These are phyloP conservation scores for Hippophae gyantsensis DNA, from an alignment of 306 rosid species.

Conservation along the genomic window DNA sequence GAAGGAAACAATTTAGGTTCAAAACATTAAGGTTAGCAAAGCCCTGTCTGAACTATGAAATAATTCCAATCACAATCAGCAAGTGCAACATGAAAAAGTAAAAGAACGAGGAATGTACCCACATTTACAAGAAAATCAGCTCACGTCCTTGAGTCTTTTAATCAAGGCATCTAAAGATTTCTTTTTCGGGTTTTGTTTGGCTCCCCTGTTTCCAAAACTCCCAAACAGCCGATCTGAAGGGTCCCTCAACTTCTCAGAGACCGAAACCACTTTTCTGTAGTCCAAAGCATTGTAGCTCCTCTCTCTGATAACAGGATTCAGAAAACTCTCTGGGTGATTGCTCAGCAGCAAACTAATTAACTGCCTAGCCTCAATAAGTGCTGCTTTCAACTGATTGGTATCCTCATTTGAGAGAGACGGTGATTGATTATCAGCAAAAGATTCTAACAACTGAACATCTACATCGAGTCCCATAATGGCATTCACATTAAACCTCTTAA, in stretches of 20 bases:
- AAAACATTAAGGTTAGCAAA: conserved; percentile 36
- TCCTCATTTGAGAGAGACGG: conserved; percentile 65
- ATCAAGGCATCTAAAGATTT: conserved; percentile 64
- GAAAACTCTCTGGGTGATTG: conserved; percentile 85
- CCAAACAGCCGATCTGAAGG: conserved; percentile 87
- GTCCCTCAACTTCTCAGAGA: conserved; percentile 87
- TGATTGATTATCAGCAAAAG: conserved; percentile 83
- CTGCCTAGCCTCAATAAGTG: conserved; percentile 76
- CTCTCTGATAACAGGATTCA: conserved; percentile 92
- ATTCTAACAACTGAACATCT: conserved; percentile 70
- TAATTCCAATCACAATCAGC: conserved; percentile 33
- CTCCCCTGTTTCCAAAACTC: conserved; percentile 77
- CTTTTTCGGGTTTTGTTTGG: conserved; percentile 89
- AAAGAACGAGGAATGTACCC: conserved; percentile 38
- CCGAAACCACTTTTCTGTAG: conserved; percentile 61
- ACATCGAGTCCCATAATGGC: conserved; percentile 77
- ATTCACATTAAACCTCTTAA: conserved; percentile 64
- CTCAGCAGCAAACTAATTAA: conserved; percentile 69
- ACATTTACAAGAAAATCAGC: conserved; percentile 43
- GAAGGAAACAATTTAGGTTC: conserved; percentile 19
- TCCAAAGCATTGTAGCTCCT: conserved; percentile 80
- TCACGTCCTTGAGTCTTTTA: conserved; percentile 83
- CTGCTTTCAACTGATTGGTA: conserved; percentile 56
- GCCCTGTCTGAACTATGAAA: conserved; percentile 24
- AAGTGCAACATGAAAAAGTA: conserved; percentile 16